phyloP scores from a whole-genome alignment of 2,329 filamentous ascomycete genomes.

The Aureobasidium melanogenum region DNA sequence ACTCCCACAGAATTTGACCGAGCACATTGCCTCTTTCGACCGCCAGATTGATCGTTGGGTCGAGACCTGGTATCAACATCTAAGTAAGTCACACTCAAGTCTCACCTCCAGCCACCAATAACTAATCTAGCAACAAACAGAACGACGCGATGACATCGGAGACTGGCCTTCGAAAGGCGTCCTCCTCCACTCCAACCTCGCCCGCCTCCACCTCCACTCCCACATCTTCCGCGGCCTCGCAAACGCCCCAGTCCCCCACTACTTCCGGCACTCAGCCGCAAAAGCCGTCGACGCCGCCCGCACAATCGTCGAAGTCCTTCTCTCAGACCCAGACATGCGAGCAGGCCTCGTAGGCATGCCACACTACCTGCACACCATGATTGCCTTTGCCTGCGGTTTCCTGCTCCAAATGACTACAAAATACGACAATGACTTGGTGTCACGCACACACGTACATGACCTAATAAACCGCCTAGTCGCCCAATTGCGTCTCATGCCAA shows the following conservation, averaged over 20 bases:
- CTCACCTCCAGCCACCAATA: background rate
- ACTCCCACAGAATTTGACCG: slow-evolving; percentile 42
- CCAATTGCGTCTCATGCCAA: slow-evolving; percentile 5
- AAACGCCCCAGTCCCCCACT: slow-evolving; percentile 36
- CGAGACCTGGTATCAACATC: slow-evolving; percentile 2
- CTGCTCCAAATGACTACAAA: slow-evolving; percentile 41
- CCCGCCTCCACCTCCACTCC: slow-evolving; percentile 44
- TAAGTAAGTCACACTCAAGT: background rate
- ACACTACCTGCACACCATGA: slow-evolving; percentile 46
- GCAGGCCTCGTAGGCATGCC: slow-evolving; percentile 38
- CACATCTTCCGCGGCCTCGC: slow-evolving; percentile 33
- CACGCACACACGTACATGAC: background rate
- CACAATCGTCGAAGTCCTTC: slow-evolving; percentile 37
- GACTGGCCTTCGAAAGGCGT: slow-evolving; percentile 14
- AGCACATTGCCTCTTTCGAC: slow-evolving; percentile 38
- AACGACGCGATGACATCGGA: slow-evolving; percentile 5
- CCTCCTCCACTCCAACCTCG: slow-evolving; percentile 45
- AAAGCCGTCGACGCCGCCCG: slow-evolving; percentile 41
- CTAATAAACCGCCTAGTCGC: background rate
- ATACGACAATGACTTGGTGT: slow-evolving; percentile 22
- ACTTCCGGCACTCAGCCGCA: slow-evolving; percentile 38
- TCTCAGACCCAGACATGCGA: slow-evolving; percentile 35
- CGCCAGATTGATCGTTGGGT: slow-evolving; percentile 43
- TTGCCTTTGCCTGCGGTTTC: slow-evolving; percentile 45
- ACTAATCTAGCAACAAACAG: background rate